A percentile compares a stretch with the other conserved stretches of the same genome.
phyloP scores from a whole-genome alignment of 805 yeast genomes.

The Metschnikowia cerradonensis region DNA sequence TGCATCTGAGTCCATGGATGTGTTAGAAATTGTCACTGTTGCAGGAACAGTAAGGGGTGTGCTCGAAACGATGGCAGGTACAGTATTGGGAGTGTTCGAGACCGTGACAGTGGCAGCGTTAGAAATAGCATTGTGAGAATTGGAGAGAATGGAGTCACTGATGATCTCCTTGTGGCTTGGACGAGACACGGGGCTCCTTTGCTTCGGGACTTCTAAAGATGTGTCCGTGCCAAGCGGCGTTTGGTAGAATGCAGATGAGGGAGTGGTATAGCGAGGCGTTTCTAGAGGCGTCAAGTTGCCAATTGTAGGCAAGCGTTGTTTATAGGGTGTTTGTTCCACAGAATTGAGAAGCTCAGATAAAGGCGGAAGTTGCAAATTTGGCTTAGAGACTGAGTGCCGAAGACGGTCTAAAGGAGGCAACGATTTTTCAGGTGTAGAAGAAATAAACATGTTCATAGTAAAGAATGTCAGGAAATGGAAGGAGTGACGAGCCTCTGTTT shows the following conservation, averaged over 20 bases:
- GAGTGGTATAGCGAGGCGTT: conserved; percentile 12
- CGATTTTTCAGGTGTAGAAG: conserved; percentile 32
- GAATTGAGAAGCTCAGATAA: conserved; percentile 30
- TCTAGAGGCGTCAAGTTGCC: conserved; percentile 20
- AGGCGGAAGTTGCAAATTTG: conserved; percentile 33
- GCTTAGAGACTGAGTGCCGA: conserved; percentile 15
- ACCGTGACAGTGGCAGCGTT: no score
- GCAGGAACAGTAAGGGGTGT: no score
- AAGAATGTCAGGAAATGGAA: not conserved
- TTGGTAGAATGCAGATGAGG: not conserved
- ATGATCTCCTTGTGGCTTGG: no score
- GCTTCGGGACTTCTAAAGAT: not conserved
- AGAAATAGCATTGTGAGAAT: no score
- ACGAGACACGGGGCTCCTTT: not conserved
- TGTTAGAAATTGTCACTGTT: not conserved
- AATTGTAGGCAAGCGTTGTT: conserved; percentile 27
- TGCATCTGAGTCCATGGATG: conserved; percentile 12
- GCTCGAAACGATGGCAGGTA: no score
- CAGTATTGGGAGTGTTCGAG: no score
- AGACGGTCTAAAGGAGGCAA: conserved; percentile 18
- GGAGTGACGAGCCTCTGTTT: not conserved
- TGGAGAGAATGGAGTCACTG: no score
- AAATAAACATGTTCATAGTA: conserved; percentile 4
- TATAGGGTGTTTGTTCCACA: conserved; percentile 13
- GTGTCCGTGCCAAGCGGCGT: not conserved